Percentiles rank a stretch among this genome's conserved stretches.
These are phyloP conservation scores for Coemansia sp. DNA, from an alignment of 192 early-diverging fungal species.

Conservation along the genomic window DNA sequence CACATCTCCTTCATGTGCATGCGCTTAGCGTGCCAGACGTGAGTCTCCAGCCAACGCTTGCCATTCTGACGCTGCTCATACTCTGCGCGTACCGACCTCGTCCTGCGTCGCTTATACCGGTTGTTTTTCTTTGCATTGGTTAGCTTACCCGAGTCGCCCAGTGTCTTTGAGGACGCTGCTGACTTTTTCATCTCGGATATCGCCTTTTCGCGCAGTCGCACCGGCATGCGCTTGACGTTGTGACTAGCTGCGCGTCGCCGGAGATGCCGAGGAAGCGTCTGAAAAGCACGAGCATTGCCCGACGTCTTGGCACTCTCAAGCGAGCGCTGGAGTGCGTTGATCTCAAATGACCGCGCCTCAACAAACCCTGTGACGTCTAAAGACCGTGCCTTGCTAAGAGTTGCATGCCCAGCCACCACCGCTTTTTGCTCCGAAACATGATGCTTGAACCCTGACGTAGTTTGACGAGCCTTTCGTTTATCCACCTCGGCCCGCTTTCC, in stretches of 20 bases:
- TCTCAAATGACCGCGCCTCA: conserved; percentile 82
- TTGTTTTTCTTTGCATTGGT: conserved; percentile 28
- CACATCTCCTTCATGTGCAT: conserved; percentile 91
- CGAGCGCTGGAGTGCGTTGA: conserved; percentile 80
- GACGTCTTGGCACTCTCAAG: conserved; percentile 64
- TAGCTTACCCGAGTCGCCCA: conserved; percentile 19
- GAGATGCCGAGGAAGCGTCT: conserved; percentile 88
- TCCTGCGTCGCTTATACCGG: conserved; percentile 52
- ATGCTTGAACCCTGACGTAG: background rate
- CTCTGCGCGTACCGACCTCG: conserved; percentile 30
- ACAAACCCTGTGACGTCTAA: conserved; percentile 50
- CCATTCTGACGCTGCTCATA: conserved; percentile 50
- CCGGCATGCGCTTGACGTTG: conserved; percentile 92
- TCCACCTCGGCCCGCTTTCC: background rate
- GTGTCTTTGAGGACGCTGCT: conserved; percentile 28
- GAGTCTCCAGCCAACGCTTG: conserved; percentile 93
- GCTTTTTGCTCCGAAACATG: conserved; percentile 12
- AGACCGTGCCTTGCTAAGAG: conserved; percentile 48
- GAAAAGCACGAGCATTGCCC: conserved; percentile 75
- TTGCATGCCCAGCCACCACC: conserved; percentile 5
- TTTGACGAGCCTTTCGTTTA: conserved; percentile 20
- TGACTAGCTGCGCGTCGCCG: conserved; percentile 93
- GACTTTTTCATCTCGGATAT: conserved; percentile 65
- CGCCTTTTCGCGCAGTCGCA: conserved; percentile 76
- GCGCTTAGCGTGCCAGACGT: conserved; percentile 98